phyloP scores from a whole-genome alignment of 2,329 filamentous ascomycete genomes.

The Claviceps capensis region DNA sequence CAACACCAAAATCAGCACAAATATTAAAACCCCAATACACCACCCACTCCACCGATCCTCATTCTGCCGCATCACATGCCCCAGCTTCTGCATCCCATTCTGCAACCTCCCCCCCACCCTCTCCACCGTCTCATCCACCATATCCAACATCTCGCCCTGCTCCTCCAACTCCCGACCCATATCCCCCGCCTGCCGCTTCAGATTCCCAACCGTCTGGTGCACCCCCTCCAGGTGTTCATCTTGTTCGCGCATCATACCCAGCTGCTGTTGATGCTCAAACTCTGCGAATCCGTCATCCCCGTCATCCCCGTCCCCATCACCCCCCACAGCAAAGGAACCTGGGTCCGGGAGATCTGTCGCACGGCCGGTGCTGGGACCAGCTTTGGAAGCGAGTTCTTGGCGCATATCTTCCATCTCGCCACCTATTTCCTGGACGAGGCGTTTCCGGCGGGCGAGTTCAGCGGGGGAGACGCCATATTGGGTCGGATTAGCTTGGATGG shows the following conservation, averaged over 20 bases:
- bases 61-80: constrained; percentile 72
- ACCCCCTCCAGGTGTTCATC: constrained; percentile 87
- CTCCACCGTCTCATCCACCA: constrained; percentile 73
- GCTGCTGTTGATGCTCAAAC: constrained; percentile 84
- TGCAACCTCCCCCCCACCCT: constrained; percentile 75
- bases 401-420: constrained; percentile 83
- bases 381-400: constrained; percentile 45
- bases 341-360: constrained; percentile 35
- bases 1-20: constrained; percentile 75
- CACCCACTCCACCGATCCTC: constrained; percentile 82
- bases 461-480: constrained; percentile 73
- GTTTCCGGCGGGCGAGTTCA: constrained; percentile 68
- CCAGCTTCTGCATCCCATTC: constrained; percentile 75
- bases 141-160: constrained; percentile 77
- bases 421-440: constrained; percentile 79
- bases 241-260: constrained; percentile 87
- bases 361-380: constrained; percentile 13
- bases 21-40: constrained; percentile 79
- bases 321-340: constrained; percentile 43
- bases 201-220: constrained; percentile 81
- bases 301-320: constrained; percentile 30
- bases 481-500: constrained; percentile 76
- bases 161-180: constrained; percentile 97
- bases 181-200: constrained; percentile 79
- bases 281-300: constrained; percentile 51